Evolutionary conservation across 1,284 basidiomycete species (phyloP).

Genomic region (Trametes polyzona): DNA sequence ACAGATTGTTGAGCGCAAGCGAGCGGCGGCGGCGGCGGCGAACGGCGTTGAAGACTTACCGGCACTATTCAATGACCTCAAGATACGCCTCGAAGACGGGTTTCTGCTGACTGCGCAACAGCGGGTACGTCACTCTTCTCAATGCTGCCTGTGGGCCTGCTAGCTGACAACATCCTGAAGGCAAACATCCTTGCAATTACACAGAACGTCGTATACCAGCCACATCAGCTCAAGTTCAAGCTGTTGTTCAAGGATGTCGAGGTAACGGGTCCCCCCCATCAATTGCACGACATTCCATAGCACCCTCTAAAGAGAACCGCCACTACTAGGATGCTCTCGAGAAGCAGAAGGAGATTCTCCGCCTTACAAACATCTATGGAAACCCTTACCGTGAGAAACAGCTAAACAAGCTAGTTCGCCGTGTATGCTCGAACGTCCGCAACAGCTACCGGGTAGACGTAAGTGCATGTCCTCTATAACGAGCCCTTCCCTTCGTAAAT

Average conservation of each 20-base stretch:
- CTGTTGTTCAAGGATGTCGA: background rate
- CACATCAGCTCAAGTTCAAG: background rate
- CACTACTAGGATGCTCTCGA: background rate
- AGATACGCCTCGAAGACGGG: slow-evolving; percentile 1
- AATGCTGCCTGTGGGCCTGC: background rate
- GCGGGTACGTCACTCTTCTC: background rate
- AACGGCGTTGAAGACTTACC: background rate
- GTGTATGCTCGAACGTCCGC: background rate
- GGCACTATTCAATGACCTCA: background rate
- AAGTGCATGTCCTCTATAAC: background rate
- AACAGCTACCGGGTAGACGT: slow-evolving; percentile 5
- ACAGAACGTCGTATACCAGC: background rate
- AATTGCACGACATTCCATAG: background rate
- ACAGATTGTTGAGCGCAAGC: background rate
- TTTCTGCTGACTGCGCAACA: background rate
- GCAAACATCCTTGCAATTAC: background rate
- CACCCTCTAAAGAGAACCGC: background rate
- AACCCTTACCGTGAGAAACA: background rate
- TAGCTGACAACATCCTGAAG: background rate
- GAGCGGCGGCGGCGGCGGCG: background rate
- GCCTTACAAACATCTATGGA: background rate
- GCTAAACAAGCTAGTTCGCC: background rate
- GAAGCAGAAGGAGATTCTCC: background rate
- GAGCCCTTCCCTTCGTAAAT: background rate
- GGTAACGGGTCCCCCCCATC: too few relatives aligned